phyloP scores from a whole-genome alignment of 2,329 filamentous ascomycete species.

The Sordariomycetes sp. region DNA sequence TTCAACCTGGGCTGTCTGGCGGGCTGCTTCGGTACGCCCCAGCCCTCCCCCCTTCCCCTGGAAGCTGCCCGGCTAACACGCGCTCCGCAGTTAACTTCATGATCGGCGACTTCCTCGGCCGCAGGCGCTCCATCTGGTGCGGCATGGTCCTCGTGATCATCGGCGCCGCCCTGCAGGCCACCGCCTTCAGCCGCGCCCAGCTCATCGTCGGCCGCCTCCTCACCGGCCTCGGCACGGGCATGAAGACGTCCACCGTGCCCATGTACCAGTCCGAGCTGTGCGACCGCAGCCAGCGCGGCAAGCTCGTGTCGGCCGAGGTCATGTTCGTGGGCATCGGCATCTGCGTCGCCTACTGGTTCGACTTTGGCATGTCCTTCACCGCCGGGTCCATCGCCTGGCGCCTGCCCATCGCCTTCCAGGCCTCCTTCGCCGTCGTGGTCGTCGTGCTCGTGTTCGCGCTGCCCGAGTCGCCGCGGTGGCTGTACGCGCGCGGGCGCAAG shows the following conservation, averaged over 20 bases:
- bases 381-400: conserved; percentile 34
- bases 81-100: background rate
- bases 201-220: conserved; percentile 44
- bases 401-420: conserved; percentile 35
- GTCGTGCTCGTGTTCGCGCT: conserved; percentile 23
- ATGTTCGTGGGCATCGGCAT: conserved; percentile 33
- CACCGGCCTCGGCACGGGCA: conserved; percentile 46
- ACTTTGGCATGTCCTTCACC: conserved; percentile 17
- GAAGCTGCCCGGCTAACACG: background rate
- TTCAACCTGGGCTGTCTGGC: conserved; percentile 28
- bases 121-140: conserved; percentile 47
- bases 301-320: conserved; percentile 40
- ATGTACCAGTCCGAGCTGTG: conserved; percentile 36
- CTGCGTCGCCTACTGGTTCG: conserved; percentile 35
- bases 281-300: conserved; percentile 41
- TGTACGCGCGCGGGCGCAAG: conserved; percentile 22
- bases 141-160: conserved; percentile 47
- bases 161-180: conserved; percentile 47
- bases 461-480: conserved; percentile 29
- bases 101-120: conserved; percentile 51
- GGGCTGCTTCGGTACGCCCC: conserved; percentile 14
- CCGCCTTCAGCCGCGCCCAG: conserved; percentile 36
- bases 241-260: conserved; percentile 41
- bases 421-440: conserved; percentile 21
- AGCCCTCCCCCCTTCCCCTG: background rate